Base-by-base conservation (phyloP, 192 early-diverging fungal genomes). In the Jimgerdemannia lactiflua region DNA sequence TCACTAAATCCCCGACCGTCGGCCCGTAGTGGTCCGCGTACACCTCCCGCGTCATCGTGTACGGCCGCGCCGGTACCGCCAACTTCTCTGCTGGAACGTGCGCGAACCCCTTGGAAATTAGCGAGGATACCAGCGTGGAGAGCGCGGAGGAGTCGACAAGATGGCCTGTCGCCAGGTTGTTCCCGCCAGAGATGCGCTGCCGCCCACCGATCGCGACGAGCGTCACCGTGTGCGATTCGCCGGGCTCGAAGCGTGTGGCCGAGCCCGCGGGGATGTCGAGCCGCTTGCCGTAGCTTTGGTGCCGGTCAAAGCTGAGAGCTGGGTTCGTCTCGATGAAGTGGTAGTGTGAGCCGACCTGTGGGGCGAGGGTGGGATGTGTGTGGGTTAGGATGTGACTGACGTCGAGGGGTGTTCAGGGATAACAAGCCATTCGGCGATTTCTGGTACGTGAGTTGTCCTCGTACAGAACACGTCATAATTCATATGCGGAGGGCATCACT, bases 321-420 rank as follows among this genome's bases (percentile, higher is more conserved):
- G 91, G 85, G 79, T 99, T 99, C 44, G 93, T 87, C 82, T 99
- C 97, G 71, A 97, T 95, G 77, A 99, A 95, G 76, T 99, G 97
- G 81, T 93, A 99, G 85, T 99, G 97, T 4, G 94, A 96, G 11
- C 97, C 97, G 63, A 98, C 91, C 92, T 93, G 71, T 41, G 11
- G 41, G 4, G 42, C 42, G 70, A 17, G 18, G 70, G 49, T 54
- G 49, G 49, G 4, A 54, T 7, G 49, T 54, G 4, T 7, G 49
- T 54, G 11, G 49, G 49, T 54, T 4, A 54, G 49, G 49, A 54
- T 54, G 49, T 54, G 49, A 11, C 4, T 54, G 11, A 11, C 49
- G 49, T 11, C 49, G 49, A 11, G 4, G 11, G 49, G 11, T 54
- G 49, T 11, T n/a, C n/a, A n/a, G n/a, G n/a, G n/a, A n/a, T n/a